Evolutionary conservation across 73 alveolate species (phyloP), one percentile per base, ranked within the genome.

Genomic region (Tetrahymena malaccensis): DNA sequence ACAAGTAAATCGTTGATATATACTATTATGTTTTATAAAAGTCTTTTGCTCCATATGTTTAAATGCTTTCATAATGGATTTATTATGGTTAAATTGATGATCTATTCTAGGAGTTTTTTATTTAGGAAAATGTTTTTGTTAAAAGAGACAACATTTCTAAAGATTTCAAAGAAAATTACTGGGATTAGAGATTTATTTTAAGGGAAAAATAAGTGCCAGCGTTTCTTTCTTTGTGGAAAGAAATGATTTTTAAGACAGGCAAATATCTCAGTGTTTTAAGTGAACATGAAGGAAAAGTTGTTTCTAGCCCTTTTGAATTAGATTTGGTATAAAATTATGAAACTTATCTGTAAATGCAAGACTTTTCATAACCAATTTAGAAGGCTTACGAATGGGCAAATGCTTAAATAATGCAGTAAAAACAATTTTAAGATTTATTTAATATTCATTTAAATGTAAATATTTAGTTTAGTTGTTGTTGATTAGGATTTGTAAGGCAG

Each of bases 51-150:
- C 99, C 99, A 3, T 98, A 98, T 96, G 96, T 98, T 83, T 96
- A 98, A 96, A 98, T 98, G 95, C 97, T 98, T 33, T 96, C 97
- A 96, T 96, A 98, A 94, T 98, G 99, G 99, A 97, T 98, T 25
- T 98, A 98, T 94, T 96, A 96, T 84, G 99, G 99, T 21, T 96
- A 97, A 95, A 85, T 98, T 3, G 99, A 98, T 95, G 99, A 98
- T 95, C 99, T 99, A 27, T 98, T 98, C 96, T 98, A 97, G 57
- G 99, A 98, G 96, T 98, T 98, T 96, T 96, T 98, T 96, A 98
- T 98, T 19, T 96, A 96, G 89, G 98, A 98, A 84, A 97, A 98
- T 85, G 97, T 97, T 58, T 93, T 95, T 37, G 97, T 96, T 93
- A 93, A 96, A 34, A 98, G 98, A 94, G 99, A 98, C 83, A 97